Conservation (phyloP, 2,329 filamentous ascomycete species). For the Xylaria sp. region DNA sequence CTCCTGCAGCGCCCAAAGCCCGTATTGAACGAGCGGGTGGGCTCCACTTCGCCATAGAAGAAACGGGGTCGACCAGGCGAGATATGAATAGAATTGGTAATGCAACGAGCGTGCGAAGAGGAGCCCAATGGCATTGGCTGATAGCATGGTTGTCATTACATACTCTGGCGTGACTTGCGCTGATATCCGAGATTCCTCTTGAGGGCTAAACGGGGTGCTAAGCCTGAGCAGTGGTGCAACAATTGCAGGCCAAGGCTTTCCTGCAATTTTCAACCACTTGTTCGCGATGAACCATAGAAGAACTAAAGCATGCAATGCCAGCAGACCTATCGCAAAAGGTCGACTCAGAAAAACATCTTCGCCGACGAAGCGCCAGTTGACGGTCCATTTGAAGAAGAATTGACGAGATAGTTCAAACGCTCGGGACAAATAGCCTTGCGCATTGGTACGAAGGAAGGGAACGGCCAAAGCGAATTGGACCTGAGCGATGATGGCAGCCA, state of each 20-base stretch:
- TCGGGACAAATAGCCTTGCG: conserved; percentile 76
- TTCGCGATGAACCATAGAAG: conserved; percentile 72
- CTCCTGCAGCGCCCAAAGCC: conserved; percentile 81
- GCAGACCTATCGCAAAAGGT: conserved; percentile 73
- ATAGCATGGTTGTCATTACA: conserved; percentile 79
- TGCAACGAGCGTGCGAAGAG: conserved; percentile 89
- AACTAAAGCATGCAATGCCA: conserved; percentile 72
- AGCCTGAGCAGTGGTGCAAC: conserved; percentile 55
- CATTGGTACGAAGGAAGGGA: conserved; percentile 76
- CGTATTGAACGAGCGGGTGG: conserved; percentile 73
- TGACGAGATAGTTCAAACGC: conserved; percentile 92
- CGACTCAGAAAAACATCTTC: conserved; percentile 80
- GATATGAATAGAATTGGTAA: conserved; percentile 95
- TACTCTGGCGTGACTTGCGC: conserved; percentile 74
- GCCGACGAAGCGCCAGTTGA: conserved; percentile 97
- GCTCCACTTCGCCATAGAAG: conserved; percentile 82
- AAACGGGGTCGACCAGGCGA: conserved; percentile 89
- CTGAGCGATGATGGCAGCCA: conserved; percentile 77
- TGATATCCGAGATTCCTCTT: conserved; percentile 67
- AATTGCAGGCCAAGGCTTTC: conserved; percentile 66
- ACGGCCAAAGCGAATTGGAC: conserved; percentile 74
- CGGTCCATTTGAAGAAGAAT: conserved; percentile 98
- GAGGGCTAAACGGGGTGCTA: conserved; percentile 56
- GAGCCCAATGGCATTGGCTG: conserved; percentile 80
- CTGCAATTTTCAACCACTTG: conserved; percentile 77